Evolutionary conservation across 2,329 filamentous ascomycete species (phyloP), one percentile per base, ranked within the genome.

Genomic region (Fusarium fujikuroi): DNA sequence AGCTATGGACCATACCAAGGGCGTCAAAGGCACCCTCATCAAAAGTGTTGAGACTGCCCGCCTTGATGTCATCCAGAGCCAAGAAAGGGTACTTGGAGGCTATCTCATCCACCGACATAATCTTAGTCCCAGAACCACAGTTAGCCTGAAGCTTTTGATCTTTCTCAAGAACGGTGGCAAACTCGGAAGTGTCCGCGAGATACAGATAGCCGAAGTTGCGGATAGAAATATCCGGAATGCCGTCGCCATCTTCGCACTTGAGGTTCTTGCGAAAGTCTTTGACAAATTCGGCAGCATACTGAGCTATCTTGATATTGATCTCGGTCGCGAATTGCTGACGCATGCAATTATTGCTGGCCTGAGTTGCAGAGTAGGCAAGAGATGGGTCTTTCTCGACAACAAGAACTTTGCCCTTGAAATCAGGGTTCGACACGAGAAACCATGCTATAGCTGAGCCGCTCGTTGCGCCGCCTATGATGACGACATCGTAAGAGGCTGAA

Each of bases 301-400:
- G 54, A 15, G 56, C 54, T 23, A 69, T 65, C 43, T 65, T 61
- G 43, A 70, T 39, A 8, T 70, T 69, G 49, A 65, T 69, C 9
- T 60, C 54, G 6, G 64, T 69, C 2, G 64, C 68, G 7, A 69
- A 70, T 25, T 70, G 68, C 43, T 69, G 68, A 10, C 64, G 54
- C 64, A 70, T 69, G 19, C 68, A 70, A 14, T 65, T 68, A 7
- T 70, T 70, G 49, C 64, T 69, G 9, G 68, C 68, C 21, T 65
- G 53, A 10, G 68, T 70, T 34, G 68, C 60, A 4, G 65, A 70
- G 37, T 50, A 57, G 21, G 54, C 25, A 28, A 65, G 49, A 6
- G 60, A 69, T 3, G 60, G 60, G 9, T 61, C 56, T 11, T 47
- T 44, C 21, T 70, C 68, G 12, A 70, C 36, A 18, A 70, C 65